Evolutionary conservation across 2,329 filamentous ascomycete genomes (phyloP), one percentile per base, ranked within the genome.

Genomic region (Beauveria brongniartii): DNA sequence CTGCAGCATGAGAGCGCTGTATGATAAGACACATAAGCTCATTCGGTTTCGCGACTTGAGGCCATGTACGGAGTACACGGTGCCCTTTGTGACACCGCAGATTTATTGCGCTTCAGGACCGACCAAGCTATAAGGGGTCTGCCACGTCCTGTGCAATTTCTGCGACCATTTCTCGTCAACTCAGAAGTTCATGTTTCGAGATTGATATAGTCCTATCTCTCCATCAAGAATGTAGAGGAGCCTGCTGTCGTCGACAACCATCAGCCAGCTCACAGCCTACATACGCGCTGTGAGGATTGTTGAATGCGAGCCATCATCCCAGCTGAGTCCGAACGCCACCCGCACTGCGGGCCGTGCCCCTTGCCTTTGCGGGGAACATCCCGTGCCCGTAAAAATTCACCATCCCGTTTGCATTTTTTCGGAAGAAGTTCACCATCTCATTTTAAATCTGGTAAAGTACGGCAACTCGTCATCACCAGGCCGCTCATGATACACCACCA

Each of bases 341-440:
- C 50, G 57, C 57, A 24, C 20, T 28, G 24, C 50, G 57, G 50
- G 48, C 41, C 50, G 57, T 44, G n/a, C 43, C 34, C 41, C 50
- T 43, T 60, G 50, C 50, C 18, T 53, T 46, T 54, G 57, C 57
- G 57, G 50, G 57, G 50, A 24, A 46, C 16, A 22, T 55, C 26
- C 20, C 37, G 30, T 53, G n/a, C 34, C 34, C 34, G 34, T 16
- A 37, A 37, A 34, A 40, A 37, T 12, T 24, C 30, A 26, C 26
- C 53, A 16, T 56, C n/a, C 16, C n/a, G 4, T 55, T 24, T 44
- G 22, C 52, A 28, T 12, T 24, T 34, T 34, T 24, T 1, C 24
- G 12, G 30, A 34, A 34, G 10, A 14, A 34, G 5, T 34, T 20
- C 9, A 40, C 26, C n/a, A 4, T 22, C 12, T 26, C 28, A 20